Evolutionary conservation across 257 asterid genomes (phyloP).

Genomic region (Capsicum chinense): DNA sequence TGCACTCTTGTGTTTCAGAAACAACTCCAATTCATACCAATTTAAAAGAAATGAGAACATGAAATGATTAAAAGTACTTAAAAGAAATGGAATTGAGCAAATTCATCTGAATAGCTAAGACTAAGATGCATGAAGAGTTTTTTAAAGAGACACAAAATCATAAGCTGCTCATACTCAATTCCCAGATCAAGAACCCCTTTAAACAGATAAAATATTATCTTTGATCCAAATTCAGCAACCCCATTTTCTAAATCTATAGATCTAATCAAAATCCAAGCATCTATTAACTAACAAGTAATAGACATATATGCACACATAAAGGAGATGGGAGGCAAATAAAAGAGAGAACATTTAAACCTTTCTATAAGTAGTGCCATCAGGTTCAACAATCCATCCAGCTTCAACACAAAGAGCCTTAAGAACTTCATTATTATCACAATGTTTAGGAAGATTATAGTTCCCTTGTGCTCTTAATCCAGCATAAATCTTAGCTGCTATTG

Average conservation of each 20-base stretch:
- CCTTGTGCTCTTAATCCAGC: constrained; percentile 95
- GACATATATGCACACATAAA: neutral
- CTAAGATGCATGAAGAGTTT: too few relatives aligned
- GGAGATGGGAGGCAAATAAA: neutral
- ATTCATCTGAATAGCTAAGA: constrained; percentile 10
- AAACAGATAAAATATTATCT: constrained; percentile 26
- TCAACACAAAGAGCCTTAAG: constrained; percentile 91
- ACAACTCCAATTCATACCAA: neutral
- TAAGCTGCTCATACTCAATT: constrained; percentile 27
- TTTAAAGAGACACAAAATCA: neutral
- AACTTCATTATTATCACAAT: constrained; percentile 95
- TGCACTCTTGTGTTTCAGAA: neutral
- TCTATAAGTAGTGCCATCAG: constrained; percentile 96
- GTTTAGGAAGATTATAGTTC: constrained; percentile 86
- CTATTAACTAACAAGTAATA: constrained; percentile 9
- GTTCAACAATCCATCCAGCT: constrained; percentile 95
- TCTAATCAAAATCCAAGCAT: constrained; percentile 43
- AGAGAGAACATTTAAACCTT: constrained; percentile 53
- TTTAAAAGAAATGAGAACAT: neutral
- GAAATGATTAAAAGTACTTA: neutral
- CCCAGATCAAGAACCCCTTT: constrained; percentile 24
- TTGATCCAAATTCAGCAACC: constrained; percentile 36
- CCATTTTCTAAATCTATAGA: constrained; percentile 49
- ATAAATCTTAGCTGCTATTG: constrained; percentile 92
- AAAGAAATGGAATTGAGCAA: neutral